Conservation (phyloP, 805 yeast genomes). For the Metschnikowia drakensbergensis region DNA sequence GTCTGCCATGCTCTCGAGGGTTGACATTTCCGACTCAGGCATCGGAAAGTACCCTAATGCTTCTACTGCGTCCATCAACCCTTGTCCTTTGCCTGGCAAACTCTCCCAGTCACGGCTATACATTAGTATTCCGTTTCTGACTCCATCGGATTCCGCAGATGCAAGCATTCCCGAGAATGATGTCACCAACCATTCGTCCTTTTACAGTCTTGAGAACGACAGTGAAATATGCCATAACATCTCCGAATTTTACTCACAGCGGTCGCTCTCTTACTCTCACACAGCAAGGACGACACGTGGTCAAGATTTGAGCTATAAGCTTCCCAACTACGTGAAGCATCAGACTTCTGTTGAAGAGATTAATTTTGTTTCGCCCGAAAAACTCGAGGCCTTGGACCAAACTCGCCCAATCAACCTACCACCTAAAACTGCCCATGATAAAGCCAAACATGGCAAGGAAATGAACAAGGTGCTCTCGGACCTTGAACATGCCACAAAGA, state of each 20-base stretch:
- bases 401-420: conserved; percentile 73
- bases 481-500: conserved; percentile 31
- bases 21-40: conserved; percentile 25
- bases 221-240: conserved; percentile 34
- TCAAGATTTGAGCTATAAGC: conserved; percentile 30
- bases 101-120: conserved; percentile 11
- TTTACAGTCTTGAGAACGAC: conserved; percentile 24
- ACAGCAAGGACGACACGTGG: conserved; percentile 32
- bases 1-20: conserved; percentile 21
- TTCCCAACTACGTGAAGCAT: conserved; percentile 37
- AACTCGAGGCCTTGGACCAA: conserved; percentile 49
- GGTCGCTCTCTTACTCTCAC: conserved; percentile 33
- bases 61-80: conserved; percentile 13
- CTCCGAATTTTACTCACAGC: conserved; percentile 33
- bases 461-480: conserved; percentile 44
- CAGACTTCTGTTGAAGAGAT: conserved; percentile 29
- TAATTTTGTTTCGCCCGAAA: conserved; percentile 55
- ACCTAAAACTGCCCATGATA: conserved; percentile 55
- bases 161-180: conserved; percentile 12
- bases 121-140: conserved; percentile 9
- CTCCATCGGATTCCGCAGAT: background rate
- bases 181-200: conserved; percentile 9
- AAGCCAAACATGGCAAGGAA: conserved; percentile 53
- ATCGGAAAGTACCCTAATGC: conserved; percentile 23
- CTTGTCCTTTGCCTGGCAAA: conserved; percentile 20